Conservation (phyloP, 176 grass and related monocot genomes). For the Calamus simplicifolius region DNA sequence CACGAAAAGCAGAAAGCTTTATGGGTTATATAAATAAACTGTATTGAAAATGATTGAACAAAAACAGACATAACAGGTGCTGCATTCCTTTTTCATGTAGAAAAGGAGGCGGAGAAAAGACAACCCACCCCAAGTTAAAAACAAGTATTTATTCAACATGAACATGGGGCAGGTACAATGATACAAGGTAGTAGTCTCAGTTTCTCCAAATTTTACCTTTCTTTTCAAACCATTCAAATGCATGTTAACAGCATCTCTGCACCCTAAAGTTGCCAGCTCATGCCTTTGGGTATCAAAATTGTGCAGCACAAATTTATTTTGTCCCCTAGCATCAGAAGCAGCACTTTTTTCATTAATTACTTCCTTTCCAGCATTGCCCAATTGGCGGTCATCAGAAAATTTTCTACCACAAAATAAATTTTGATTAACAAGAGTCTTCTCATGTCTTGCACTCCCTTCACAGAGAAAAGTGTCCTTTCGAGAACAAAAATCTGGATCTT, state of each 20-base stretch:
- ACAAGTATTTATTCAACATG: conserved; percentile 20
- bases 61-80: not conserved
- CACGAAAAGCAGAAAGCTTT: no score
- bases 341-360: conserved; percentile 20
- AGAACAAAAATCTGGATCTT: conserved; percentile 19
- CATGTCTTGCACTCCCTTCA: conserved; percentile 30
- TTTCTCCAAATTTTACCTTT: conserved; percentile 78
- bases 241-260: conserved; percentile 28
- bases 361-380: conserved; percentile 21
- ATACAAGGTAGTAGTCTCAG: conserved; percentile 40
- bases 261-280: conserved; percentile 27
- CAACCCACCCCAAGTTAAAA: conserved; percentile 22
- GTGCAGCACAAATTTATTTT: conserved; percentile 38
- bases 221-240: conserved; percentile 52
- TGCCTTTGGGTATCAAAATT: conserved; percentile 34
- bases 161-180: conserved; percentile 10
- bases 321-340: conserved; percentile 28
- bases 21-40: no score
- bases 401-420: conserved; percentile 27
- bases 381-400: conserved; percentile 15
- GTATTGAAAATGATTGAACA: no score
- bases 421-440: conserved; percentile 5
- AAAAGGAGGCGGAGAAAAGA: conserved; percentile 11
- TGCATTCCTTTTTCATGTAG: conserved; percentile 15
- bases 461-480: conserved; percentile 2